A percentile compares a stretch with the other conserved stretches of the same genome.
Evolutionary conservation across 2,329 filamentous ascomycete species (phyloP).

Genomic region (Monilinia laxa): DNA sequence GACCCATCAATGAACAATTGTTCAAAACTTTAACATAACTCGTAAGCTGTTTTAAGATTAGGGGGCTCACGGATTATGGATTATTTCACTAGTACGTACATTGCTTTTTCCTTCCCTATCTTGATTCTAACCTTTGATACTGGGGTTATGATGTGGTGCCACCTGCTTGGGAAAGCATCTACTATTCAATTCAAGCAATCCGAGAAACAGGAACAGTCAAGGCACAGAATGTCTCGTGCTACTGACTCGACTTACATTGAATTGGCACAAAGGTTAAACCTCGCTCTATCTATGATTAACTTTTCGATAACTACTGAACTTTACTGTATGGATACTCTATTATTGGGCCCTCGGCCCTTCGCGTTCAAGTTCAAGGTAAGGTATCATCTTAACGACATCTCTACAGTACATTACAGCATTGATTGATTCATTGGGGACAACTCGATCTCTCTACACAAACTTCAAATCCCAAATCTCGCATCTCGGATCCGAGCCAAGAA

Average conservation of each 20-base stretch:
- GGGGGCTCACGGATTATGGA: conserved; percentile 1
- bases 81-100: not conserved
- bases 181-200: not conserved
- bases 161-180: conserved; percentile 1
- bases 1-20: conserved; percentile 11
- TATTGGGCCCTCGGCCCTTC: conserved; percentile 1
- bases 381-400: conserved; percentile 1
- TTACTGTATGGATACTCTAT: conserved; percentile 1
- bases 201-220: conserved; percentile 4
- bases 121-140: not conserved
- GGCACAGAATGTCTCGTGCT: conserved; percentile 15
- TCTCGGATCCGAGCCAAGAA: not conserved
- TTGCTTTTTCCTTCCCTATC: not conserved
- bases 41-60: conserved; percentile 19
- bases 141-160: not conserved
- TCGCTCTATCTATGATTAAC: conserved; percentile 3
- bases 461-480: not conserved
- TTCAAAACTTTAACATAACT: conserved; percentile 9
- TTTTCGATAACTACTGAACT: not conserved
- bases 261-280: conserved; percentile 8
- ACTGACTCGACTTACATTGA: not conserved
- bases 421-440: not conserved
- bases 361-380: not conserved
- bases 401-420: not conserved
- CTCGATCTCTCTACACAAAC: not conserved